phyloP scores from a whole-genome alignment of 495 filamentous ascomycete genomes.

The Aspergillus cavernicola region DNA sequence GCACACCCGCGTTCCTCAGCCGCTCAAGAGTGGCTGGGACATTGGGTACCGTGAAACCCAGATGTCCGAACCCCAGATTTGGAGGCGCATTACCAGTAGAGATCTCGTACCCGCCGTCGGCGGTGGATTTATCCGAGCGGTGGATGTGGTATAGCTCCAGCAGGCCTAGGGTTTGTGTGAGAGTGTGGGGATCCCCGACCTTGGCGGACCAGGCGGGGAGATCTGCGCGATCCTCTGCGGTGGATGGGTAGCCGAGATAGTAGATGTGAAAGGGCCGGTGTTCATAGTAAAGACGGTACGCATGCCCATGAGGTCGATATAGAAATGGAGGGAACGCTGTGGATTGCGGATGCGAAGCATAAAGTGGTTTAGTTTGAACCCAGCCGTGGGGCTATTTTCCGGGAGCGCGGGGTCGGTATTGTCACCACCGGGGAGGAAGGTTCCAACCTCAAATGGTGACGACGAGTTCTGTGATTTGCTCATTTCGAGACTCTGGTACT shows the following conservation, averaged over 20 bases:
- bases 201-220: constrained; percentile 24
- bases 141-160: constrained; percentile 39
- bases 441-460: constrained; percentile 19
- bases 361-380: constrained; percentile 46
- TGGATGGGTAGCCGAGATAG: constrained; percentile 39
- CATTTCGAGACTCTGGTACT: background rate
- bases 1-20: constrained; percentile 28
- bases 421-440: constrained; percentile 30
- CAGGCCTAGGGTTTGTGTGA: constrained; percentile 30
- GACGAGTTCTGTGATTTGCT: background rate
- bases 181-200: constrained; percentile 20
- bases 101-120: constrained; percentile 9
- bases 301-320: constrained; percentile 46
- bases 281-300: constrained; percentile 46
- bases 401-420: constrained; percentile 28
- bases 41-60: constrained; percentile 40
- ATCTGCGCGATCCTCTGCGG: constrained; percentile 18
- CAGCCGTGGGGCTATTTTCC: constrained; percentile 27
- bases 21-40: constrained; percentile 27
- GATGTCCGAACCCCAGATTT: constrained; percentile 37
- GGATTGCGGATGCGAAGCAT: constrained; percentile 41
- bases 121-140: constrained; percentile 23
- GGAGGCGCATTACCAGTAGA: constrained; percentile 32
- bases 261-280: constrained; percentile 43
- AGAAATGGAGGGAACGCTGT: constrained; percentile 39